These are phyloP conservation scores for Aurinia saxatilis DNA, from an alignment of 345 rosid species.

Conservation along the genomic window DNA sequence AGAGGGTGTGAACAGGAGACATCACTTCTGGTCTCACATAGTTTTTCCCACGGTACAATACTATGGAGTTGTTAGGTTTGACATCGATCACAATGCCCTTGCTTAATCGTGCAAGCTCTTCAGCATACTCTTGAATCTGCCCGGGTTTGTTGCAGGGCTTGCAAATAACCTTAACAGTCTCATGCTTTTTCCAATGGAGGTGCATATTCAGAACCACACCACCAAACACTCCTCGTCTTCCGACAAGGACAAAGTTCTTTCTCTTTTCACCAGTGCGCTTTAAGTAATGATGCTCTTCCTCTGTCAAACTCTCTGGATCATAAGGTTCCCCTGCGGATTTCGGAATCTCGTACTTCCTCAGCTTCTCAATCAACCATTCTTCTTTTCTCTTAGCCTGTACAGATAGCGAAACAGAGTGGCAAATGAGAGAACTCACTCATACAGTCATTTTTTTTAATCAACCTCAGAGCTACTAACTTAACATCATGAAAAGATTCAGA, in stretches of 20 bases:
- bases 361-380: slow-evolving; percentile 83
- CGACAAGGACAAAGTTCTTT: slow-evolving; percentile 73
- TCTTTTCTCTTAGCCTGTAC: slow-evolving; percentile 79
- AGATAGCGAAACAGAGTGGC: neutral
- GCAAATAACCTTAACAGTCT: slow-evolving; percentile 87
- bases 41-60: slow-evolving; percentile 88
- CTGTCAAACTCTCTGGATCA: slow-evolving; percentile 85
- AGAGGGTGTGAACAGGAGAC: slow-evolving; percentile 72
- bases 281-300: slow-evolving; percentile 88
- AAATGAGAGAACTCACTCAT: too few species aligned
- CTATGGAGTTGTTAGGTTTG: slow-evolving; percentile 57
- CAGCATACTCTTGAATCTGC: slow-evolving; percentile 75
- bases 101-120: slow-evolving; percentile 73
- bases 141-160: slow-evolving; percentile 79
- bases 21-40: slow-evolving; percentile 71
- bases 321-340: slow-evolving; percentile 47
- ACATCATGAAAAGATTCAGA: neutral
- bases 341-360: slow-evolving; percentile 63
- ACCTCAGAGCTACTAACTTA: neutral
- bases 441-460: neutral
- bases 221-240: slow-evolving; percentile 94
- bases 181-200: slow-evolving; percentile 96
- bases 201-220: slow-evolving; percentile 95
- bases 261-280: slow-evolving; percentile 95
- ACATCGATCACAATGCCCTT: slow-evolving; percentile 80